These are phyloP conservation scores for Prunella vulgaris DNA, from an alignment of 257 asterid genomes.

Conservation along the genomic window DNA sequence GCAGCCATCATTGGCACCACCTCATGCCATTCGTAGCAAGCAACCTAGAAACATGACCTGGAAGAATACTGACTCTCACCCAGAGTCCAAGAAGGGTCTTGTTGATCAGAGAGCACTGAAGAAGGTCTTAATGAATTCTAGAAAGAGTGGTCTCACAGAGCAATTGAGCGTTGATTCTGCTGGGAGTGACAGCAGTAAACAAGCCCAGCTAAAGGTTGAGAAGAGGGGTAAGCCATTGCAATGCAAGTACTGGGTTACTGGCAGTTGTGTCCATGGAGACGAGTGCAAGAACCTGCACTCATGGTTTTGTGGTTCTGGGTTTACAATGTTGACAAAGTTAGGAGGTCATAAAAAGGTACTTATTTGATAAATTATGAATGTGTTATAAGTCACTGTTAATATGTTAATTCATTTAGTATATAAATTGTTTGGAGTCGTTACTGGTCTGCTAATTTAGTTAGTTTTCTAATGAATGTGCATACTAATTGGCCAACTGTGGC, in stretches of 20 bases:
- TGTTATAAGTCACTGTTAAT: not conserved
- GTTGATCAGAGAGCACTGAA: not conserved
- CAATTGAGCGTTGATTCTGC: not conserved
- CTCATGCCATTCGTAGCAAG: not conserved
- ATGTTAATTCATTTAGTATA: not conserved
- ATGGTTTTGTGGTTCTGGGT: slow-evolving; percentile 42
- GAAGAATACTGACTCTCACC: slow-evolving; percentile 15
- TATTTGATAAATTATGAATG: not conserved
- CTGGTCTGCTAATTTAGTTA: not conserved
- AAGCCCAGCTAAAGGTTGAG: not conserved
- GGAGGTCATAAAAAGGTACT: slow-evolving; percentile 53
- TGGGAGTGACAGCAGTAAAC: not conserved
- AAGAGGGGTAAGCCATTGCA: slow-evolving; percentile 15
- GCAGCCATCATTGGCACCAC: not conserved
- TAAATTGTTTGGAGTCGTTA: not conserved
- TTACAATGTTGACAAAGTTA: slow-evolving; percentile 42
- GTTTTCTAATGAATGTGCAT: not conserved
- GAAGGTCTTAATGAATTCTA: not conserved
- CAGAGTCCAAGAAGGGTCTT: slow-evolving; percentile 10
- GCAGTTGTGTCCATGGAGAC: slow-evolving; percentile 42
- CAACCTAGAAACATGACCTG: slow-evolving; percentile 16
- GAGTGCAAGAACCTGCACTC: slow-evolving; percentile 45
- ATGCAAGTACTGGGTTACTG: slow-evolving; percentile 41
- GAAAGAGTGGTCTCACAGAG: not conserved
- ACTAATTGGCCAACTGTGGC: not conserved